Conservation (phyloP, 2,329 filamentous ascomycete species). For the Reticulascus tulasneorum region DNA sequence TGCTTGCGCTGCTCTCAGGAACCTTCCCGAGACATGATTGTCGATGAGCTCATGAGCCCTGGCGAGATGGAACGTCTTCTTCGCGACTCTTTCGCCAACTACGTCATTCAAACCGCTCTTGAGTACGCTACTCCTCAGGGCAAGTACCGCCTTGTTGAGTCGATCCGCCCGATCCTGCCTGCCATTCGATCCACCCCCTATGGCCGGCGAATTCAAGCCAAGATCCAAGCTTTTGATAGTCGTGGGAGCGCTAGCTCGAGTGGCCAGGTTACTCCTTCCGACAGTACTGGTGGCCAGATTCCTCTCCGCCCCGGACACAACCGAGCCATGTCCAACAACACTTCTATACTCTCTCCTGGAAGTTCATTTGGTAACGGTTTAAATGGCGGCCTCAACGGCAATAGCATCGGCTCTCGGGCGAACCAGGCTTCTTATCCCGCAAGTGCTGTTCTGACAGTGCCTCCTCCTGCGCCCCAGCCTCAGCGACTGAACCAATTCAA, state of each 20-base stretch:
- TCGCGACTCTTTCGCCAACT: constrained; percentile 92
- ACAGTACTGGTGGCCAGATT: constrained; percentile 52
- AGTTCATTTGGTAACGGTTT: constrained; percentile 22
- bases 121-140: constrained; percentile 74
- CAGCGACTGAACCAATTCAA: constrained; percentile 10
- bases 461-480: constrained; percentile 18
- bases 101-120: constrained; percentile 94
- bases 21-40: constrained; percentile 72
- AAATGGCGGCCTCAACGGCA: constrained; percentile 20
- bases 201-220: constrained; percentile 87
- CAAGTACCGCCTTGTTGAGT: constrained; percentile 74
- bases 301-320: constrained; percentile 39
- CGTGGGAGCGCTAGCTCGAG: constrained; percentile 38
- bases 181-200: constrained; percentile 88
- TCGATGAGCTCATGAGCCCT: constrained; percentile 72
- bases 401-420: constrained; percentile 24
- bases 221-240: constrained; percentile 65
- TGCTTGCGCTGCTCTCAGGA: constrained; percentile 79
- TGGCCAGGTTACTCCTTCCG: constrained; percentile 48
- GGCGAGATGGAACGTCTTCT: constrained; percentile 83
- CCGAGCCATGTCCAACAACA: constrained; percentile 38
- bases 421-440: constrained; percentile 30
- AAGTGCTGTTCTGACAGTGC: constrained; percentile 25
- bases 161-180: constrained; percentile 79
- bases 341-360: constrained; percentile 28